These are phyloP conservation scores for Xylaria sp. DNA, from an alignment of 2,329 filamentous ascomycete species.

Conservation along the genomic window DNA sequence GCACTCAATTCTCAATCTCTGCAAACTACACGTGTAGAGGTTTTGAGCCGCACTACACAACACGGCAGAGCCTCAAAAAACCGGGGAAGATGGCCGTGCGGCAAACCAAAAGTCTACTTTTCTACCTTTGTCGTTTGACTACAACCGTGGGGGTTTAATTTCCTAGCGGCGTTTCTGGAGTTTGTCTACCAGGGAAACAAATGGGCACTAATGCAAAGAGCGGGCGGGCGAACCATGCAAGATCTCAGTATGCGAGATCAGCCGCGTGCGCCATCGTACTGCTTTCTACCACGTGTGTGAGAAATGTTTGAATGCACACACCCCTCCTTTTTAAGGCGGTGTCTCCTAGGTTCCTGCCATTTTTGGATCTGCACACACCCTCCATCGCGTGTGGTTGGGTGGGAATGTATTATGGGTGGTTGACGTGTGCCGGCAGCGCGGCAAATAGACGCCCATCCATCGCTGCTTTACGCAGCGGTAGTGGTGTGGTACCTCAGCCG, in stretches of 20 bases:
- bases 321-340: conserved; percentile 40
- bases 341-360: conserved; percentile 37
- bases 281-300: conserved; percentile 33
- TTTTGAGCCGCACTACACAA: conserved; percentile 44
- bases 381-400: conserved; percentile 40
- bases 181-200: conserved; percentile 25
- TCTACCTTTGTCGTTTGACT: conserved; percentile 48
- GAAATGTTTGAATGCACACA: conserved; percentile 46
- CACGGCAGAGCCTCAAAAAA: conserved; percentile 33
- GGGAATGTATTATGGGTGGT: conserved; percentile 40
- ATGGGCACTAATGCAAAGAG: conserved; percentile 36
- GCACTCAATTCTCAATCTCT: conserved; percentile 26
- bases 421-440: conserved; percentile 46
- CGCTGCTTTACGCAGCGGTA: conserved; percentile 53
- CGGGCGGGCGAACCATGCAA: conserved; percentile 41
- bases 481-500: conserved; percentile 40
- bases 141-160: conserved; percentile 39
- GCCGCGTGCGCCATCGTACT: conserved; percentile 34
- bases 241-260: conserved; percentile 45
- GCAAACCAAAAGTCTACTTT: conserved; percentile 31
- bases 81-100: conserved; percentile 16
- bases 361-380: conserved; percentile 45
- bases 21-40: conserved; percentile 25
- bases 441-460: conserved; percentile 52
- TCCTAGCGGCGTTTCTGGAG: conserved; percentile 36